phyloP scores from a whole-genome alignment of 1,284 basidiomycete species.

The Ganoderma boninense region DNA sequence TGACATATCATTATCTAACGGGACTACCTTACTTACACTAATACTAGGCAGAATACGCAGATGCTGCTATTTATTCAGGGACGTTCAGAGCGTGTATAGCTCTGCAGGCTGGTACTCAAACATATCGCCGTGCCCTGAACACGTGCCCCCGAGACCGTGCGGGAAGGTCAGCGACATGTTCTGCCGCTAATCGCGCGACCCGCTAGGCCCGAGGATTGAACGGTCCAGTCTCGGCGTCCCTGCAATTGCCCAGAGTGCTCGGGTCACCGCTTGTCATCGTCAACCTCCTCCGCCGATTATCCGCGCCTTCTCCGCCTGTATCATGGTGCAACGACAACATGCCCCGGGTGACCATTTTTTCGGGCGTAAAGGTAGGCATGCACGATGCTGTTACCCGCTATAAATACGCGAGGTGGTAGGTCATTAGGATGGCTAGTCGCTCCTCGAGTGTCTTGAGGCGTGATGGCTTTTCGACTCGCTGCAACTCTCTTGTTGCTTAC shows the following conservation, averaged over 20 bases:
- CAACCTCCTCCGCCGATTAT: constrained; percentile 35
- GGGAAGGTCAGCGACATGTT: constrained; percentile 8
- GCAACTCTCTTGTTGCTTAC: constrained; percentile 26
- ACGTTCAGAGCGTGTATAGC: not conserved
- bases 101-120: not conserved
- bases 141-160: constrained; percentile 23
- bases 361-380: not conserved
- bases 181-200: constrained; percentile 3
- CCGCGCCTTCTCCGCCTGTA: constrained; percentile 36
- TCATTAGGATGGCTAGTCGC: not conserved
- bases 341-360: constrained; percentile 4
- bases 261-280: constrained; percentile 10
- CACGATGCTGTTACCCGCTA: constrained; percentile 8
- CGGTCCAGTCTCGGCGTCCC: constrained; percentile 18
- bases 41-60: constrained; percentile 19
- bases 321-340: constrained; percentile 15
- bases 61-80: not conserved
- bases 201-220: constrained; percentile 29
- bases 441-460: constrained; percentile 1
- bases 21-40: constrained; percentile 26
- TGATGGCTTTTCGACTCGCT: constrained; percentile 32
- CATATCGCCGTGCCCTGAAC: not conserved
- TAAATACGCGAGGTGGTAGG: constrained; percentile 11
- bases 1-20: constrained; percentile 49
- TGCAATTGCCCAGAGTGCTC: constrained; percentile 16